Conservation (phyloP, 192 early-diverging fungal genomes). For the Backusella psychrophila region DNA sequence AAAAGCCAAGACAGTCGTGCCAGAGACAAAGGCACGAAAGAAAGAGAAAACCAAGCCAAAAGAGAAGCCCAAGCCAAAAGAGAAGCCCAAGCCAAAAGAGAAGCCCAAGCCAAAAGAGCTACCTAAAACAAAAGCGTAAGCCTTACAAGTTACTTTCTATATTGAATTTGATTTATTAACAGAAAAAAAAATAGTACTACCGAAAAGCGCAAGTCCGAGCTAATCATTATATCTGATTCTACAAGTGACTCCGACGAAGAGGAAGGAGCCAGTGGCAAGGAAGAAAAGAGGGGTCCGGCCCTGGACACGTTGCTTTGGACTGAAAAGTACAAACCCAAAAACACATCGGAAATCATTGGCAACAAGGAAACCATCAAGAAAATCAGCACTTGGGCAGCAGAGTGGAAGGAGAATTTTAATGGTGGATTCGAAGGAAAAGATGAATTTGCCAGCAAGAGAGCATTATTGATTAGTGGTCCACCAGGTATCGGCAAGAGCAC, state of each 20-base stretch:
- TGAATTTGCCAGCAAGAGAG: slow-evolving; percentile 49
- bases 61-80: neutral
- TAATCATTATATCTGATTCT: neutral
- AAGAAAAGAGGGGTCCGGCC: neutral
- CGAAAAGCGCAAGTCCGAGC: neutral
- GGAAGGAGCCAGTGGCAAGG: neutral
- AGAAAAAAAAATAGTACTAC: neutral
- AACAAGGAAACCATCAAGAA: slow-evolving; percentile 72
- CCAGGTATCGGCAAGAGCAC: slow-evolving; percentile 99
- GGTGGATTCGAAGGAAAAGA: slow-evolving; percentile 44
- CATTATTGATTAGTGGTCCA: slow-evolving; percentile 90
- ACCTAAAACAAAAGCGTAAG: neutral
- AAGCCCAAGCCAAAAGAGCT: no score
- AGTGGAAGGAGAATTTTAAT: slow-evolving; percentile 52
- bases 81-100: no score
- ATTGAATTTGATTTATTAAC: neutral
- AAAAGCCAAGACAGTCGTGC: neutral
- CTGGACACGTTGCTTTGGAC: slow-evolving; percentile 63
- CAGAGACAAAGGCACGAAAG: neutral
- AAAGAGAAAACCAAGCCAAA: no score
- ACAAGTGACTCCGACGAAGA: neutral
- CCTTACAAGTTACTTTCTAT: no score
- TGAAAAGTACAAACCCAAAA: slow-evolving; percentile 88
- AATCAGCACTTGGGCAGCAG: slow-evolving; percentile 72
- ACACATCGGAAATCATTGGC: slow-evolving; percentile 81